Evolutionary conservation across 225 moss, liverwort and hornwort genomes (phyloP).

Genomic region (Bryoerythrophyllum caledonicum): DNA sequence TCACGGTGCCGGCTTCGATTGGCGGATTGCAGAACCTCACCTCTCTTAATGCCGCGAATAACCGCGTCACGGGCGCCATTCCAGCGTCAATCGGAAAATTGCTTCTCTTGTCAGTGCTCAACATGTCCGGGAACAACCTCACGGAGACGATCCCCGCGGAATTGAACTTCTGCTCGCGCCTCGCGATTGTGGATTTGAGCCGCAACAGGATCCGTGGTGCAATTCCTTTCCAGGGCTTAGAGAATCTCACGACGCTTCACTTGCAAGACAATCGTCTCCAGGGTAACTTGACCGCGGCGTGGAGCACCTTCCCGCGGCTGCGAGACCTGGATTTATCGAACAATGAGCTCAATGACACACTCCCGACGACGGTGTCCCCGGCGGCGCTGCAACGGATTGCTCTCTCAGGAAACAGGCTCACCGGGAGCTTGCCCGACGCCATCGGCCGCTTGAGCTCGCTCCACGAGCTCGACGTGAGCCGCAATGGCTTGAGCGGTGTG

Average conservation of each 20-base stretch:
- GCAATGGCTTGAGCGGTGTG: conserved; percentile 27
- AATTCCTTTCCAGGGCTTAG: conserved; percentile 25
- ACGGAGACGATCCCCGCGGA: conserved; percentile 25
- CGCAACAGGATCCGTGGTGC: conserved; percentile 18
- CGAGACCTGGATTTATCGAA: conserved; percentile 38
- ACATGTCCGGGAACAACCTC: conserved; percentile 45
- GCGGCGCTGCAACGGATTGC: conserved; percentile 20
- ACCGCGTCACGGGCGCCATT: conserved; percentile 40
- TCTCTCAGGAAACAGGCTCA: conserved; percentile 38
- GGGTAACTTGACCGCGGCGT: conserved; percentile 18
- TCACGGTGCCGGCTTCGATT: not conserved
- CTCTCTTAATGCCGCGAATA: conserved; percentile 26
- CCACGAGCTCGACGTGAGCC: conserved; percentile 31
- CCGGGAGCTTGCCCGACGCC: conserved; percentile 27
- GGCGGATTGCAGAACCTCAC: conserved; percentile 26
- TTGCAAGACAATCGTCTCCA: conserved; percentile 35
- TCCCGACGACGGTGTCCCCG: conserved; percentile 20
- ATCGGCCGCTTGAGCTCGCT: conserved; percentile 11
- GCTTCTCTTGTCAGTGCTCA: conserved; percentile 23
- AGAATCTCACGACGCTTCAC: conserved; percentile 33
- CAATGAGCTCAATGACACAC: conserved; percentile 26
- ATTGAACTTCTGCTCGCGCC: conserved; percentile 16
- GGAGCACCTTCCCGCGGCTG: conserved; percentile 22
- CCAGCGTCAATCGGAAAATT: conserved; percentile 31
- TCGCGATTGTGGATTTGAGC: conserved; percentile 36